Base-by-base conservation (phyloP, 331 rosid genomes). In the Acacia pycnantha region DNA sequence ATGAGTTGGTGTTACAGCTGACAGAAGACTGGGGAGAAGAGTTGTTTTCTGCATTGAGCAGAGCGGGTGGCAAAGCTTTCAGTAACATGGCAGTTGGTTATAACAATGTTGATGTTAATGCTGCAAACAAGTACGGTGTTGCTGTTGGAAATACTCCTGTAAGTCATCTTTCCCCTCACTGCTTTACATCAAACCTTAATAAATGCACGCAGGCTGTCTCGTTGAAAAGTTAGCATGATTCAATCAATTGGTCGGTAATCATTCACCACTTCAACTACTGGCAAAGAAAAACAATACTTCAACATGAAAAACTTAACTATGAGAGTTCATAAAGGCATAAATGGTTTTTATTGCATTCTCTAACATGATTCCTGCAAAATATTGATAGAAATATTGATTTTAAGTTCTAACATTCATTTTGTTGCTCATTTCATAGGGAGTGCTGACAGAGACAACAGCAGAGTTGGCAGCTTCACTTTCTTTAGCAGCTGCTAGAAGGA, bases 71-170 rank as follows among this genome's bases (percentile, higher is more conserved):
- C 33, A 94, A 89, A 77, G 98, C 97, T 73, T 94, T 96, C 74
- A 89, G 96, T 70, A 96, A 96, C 82, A 96, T 96, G 98, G 99
- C 97, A 11, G 99, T 96, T 86, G 99, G 99, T 70, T 96, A 94
- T 70, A 96, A 96, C 73, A 91, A 91, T 82, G 99, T 96, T 22
- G 92, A 92, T 90, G 97, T 94, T 70, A 74, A 86, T 80, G 98
- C 97, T 87, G 98, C 99, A 51, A 95, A 84, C 80, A 95, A 95
- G 88, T 79, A 93, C 37, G 98, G 98, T 77, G 90, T 95, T 90
- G 97, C 99, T 82, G 97, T 95, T 77, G 99, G 99, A 82, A 95
- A 93, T 86, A 95, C 99, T 79, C 99, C 99, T 54, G 99, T 95
- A 84, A 87, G 92, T 54, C 76, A 29, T 80, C 68, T 70, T 54